Percentiles rank a stretch among this genome's conserved stretches.
phyloP scores from a whole-genome alignment of 2,329 filamentous ascomycete genomes.

The Colletotrichum navitas region DNA sequence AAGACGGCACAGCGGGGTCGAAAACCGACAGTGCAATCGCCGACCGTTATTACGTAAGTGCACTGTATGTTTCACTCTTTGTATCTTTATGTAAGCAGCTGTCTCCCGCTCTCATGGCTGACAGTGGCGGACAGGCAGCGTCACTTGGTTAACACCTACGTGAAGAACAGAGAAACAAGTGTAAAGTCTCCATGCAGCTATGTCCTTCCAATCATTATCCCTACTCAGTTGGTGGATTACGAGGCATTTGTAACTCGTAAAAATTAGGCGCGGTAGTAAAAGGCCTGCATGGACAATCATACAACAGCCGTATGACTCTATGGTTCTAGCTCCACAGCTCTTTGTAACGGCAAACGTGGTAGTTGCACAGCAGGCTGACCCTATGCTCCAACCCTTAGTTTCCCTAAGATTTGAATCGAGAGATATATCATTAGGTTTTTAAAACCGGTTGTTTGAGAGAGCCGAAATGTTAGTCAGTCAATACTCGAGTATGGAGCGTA shows the following conservation, averaged over 20 bases:
- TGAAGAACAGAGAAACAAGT: too few species aligned
- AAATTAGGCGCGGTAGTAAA: not conserved
- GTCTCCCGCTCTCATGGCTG: not conserved
- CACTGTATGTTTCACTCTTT: not conserved
- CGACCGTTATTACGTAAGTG: not conserved
- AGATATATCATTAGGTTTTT: not conserved
- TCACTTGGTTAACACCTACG: not conserved
- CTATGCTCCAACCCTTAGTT: not conserved
- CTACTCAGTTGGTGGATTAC: not conserved
- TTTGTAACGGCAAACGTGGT: too few species aligned
- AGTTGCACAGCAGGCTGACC: not conserved
- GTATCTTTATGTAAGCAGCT: not conserved
- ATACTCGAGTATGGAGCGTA: not conserved
- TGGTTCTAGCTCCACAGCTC: too few species aligned
- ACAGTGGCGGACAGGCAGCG: not conserved
- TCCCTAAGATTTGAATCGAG: not conserved
- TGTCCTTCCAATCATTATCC: too few species aligned
- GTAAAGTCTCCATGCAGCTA: not conserved
- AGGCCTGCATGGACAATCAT: too few species aligned
- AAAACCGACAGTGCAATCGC: constrained; percentile 32
- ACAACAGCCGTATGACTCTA: too few species aligned
- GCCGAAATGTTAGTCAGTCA: not conserved
- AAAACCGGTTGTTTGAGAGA: too few species aligned
- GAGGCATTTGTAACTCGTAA: not conserved
- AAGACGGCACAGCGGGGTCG: not conserved